phyloP scores from a whole-genome alignment of 495 filamentous ascomycete genomes.

The Neurospora sp. region DNA sequence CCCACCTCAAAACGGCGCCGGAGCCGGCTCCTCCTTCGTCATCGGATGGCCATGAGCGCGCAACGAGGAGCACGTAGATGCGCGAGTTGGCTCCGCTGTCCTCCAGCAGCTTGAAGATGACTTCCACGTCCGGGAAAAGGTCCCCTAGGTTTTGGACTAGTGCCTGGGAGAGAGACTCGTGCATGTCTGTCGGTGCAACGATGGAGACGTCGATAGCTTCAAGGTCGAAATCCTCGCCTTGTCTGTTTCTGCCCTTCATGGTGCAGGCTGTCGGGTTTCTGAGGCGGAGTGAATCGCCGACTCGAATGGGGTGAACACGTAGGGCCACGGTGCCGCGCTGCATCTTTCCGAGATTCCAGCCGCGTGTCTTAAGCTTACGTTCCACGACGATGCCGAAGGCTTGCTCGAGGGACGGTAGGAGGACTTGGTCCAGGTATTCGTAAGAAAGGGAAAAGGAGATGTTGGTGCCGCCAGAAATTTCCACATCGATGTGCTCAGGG shows the following conservation, averaged over 20 bases:
- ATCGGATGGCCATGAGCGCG: slow-evolving; percentile 35
- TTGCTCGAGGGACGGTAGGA: slow-evolving; percentile 56
- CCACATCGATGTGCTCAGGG: slow-evolving; percentile 36
- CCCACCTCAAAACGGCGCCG: slow-evolving; percentile 46
- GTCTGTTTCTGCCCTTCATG: slow-evolving; percentile 1
- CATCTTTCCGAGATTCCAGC: slow-evolving; percentile 55
- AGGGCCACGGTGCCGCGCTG: slow-evolving; percentile 51
- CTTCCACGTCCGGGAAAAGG: slow-evolving; percentile 36
- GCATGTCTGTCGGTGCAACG: slow-evolving; percentile 35
- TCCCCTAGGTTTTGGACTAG: slow-evolving; percentile 25
- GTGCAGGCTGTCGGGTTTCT: slow-evolving; percentile 24
- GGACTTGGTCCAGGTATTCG: slow-evolving; percentile 69
- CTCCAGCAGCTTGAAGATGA: slow-evolving; percentile 42
- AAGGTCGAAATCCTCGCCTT: slow-evolving; percentile 27
- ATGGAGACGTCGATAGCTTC: slow-evolving; percentile 53
- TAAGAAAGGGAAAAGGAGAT: slow-evolving; percentile 58
- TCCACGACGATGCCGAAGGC: slow-evolving; percentile 51
- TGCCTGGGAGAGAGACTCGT: slow-evolving; percentile 26
- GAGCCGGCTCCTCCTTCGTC: background rate
- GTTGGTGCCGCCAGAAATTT: slow-evolving; percentile 71
- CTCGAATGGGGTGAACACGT: slow-evolving; percentile 42
- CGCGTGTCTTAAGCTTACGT: slow-evolving; percentile 45
- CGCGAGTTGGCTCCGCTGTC: slow-evolving; percentile 50
- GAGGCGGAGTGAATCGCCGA: slow-evolving; percentile 33
- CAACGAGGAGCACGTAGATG: slow-evolving; percentile 65